Evolutionary conservation across 352 stramenopile genomes (phyloP).

Genomic region (Phytophthora vignae): DNA sequence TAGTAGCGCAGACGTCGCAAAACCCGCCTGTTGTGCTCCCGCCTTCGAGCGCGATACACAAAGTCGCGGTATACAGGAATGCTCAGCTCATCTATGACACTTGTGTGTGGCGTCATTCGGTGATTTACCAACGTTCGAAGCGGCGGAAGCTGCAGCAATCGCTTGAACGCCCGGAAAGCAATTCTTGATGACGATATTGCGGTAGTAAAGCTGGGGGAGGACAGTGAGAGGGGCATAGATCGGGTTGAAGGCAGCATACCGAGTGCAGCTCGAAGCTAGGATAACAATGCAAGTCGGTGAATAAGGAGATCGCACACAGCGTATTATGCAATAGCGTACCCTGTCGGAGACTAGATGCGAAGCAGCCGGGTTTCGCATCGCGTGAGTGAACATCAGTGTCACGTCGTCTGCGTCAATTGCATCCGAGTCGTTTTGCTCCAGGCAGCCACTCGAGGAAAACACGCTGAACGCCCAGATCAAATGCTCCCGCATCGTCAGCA

Average conservation of each 20-base stretch:
- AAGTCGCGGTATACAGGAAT: slow-evolving; percentile 59
- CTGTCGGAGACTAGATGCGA: slow-evolving; percentile 62
- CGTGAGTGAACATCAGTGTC: slow-evolving; percentile 61
- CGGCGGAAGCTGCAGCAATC: slow-evolving; percentile 50
- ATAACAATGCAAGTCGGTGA: background rate
- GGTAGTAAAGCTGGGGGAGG: slow-evolving; percentile 27
- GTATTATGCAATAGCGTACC: slow-evolving; percentile 26
- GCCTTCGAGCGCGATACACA: slow-evolving; percentile 55
- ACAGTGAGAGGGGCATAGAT: slow-evolving; percentile 21
- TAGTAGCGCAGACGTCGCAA: slow-evolving; percentile 63
- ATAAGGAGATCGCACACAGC: background rate
- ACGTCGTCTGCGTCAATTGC: slow-evolving; percentile 51
- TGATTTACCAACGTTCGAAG: slow-evolving; percentile 53
- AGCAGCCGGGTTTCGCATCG: slow-evolving; percentile 55
- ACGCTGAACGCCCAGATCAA: slow-evolving; percentile 65
- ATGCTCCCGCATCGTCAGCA: slow-evolving; percentile 62
- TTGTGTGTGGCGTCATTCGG: slow-evolving; percentile 52
- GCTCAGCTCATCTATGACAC: slow-evolving; percentile 62
- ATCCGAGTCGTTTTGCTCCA: slow-evolving; percentile 50
- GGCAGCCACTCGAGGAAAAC: slow-evolving; percentile 59
- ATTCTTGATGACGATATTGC: slow-evolving; percentile 46
- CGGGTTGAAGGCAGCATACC: slow-evolving; percentile 44
- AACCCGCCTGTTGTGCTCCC: slow-evolving; percentile 55
- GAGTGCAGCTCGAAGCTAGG: slow-evolving; percentile 58
- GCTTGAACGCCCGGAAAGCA: slow-evolving; percentile 52